phyloP scores from a whole-genome alignment of 2,329 filamentous ascomycete genomes.

The Fusarium luffae region DNA sequence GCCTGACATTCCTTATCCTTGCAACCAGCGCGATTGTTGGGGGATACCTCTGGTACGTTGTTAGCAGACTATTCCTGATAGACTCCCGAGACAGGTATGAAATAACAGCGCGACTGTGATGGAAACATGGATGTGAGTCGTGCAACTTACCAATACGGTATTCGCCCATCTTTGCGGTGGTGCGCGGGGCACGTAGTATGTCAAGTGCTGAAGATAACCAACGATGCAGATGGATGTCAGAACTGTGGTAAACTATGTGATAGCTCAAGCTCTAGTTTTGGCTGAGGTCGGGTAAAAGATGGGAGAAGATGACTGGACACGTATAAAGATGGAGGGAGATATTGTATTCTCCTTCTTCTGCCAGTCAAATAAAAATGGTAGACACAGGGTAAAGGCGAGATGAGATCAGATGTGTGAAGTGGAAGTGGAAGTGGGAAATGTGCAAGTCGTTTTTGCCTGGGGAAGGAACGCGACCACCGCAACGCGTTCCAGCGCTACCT shows the following conservation, averaged over 20 bases:
- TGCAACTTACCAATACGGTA: conserved; percentile 60
- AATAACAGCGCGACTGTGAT: conserved; percentile 2
- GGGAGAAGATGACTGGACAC: neutral
- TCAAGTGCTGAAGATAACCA: conserved; percentile 22
- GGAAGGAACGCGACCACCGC: conserved; percentile 39
- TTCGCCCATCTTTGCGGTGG: conserved; percentile 53
- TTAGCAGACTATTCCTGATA: conserved; percentile 25
- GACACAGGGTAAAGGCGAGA: conserved; percentile 33
- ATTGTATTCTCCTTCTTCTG: neutral
- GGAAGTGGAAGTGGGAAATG: conserved; percentile 26
- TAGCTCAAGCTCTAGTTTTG: conserved; percentile 11
- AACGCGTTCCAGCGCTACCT: conserved; percentile 34
- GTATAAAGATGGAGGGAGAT: neutral
- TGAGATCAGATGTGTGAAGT: conserved; percentile 23
- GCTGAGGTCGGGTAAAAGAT: neutral
- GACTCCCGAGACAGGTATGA: neutral
- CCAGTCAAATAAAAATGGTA: conserved; percentile 28
- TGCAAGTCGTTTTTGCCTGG: conserved; percentile 7
- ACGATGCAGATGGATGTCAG: conserved; percentile 14
- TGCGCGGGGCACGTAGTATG: conserved; percentile 1
- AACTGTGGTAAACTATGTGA: neutral
- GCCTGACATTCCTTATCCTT: conserved; percentile 83
- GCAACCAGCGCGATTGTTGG: conserved; percentile 79
- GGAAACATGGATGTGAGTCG: neutral
- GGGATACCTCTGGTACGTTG: conserved; percentile 71